Conservation (phyloP, 192 early-diverging fungal species). For the Coemansia sp. region DNA sequence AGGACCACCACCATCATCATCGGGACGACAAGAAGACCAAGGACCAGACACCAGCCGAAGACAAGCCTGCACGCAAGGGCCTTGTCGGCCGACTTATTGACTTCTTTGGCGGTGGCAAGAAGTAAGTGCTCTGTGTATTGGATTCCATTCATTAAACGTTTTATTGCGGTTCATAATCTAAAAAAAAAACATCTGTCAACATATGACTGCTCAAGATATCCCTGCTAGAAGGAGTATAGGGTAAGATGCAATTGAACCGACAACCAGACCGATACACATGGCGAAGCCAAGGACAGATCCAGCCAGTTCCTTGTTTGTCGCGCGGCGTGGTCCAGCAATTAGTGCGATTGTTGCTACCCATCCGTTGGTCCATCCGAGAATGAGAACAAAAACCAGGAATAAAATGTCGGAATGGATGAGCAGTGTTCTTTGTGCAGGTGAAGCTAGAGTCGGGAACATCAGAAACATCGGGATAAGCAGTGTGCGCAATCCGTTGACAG, state of each 20-base stretch:
- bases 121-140: background rate
- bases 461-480: conserved; percentile 56
- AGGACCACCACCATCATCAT: conserved; percentile 29
- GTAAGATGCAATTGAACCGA: conserved; percentile 59
- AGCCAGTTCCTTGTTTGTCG: conserved; percentile 57
- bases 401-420: conserved; percentile 39
- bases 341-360: conserved; percentile 63
- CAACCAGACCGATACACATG: conserved; percentile 62
- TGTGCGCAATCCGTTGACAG: conserved; percentile 32
- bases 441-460: conserved; percentile 40
- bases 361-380: conserved; percentile 67
- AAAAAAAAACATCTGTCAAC: background rate
- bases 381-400: conserved; percentile 52
- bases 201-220: conserved; percentile 17
- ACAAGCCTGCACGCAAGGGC: conserved; percentile 45
- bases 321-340: conserved; percentile 55
- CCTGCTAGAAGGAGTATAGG: conserved; percentile 38
- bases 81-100: conserved; percentile 50
- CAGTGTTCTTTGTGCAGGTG: conserved; percentile 7
- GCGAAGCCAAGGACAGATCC: conserved; percentile 71
- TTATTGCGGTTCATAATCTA: no score
- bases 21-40: conserved; percentile 19
- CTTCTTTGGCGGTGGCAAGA: conserved; percentile 42
- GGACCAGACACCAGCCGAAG: conserved; percentile 27
- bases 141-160: no score